Percentiles rank a stretch among this genome's conserved stretches.
phyloP scores from a whole-genome alignment of 257 asterid genomes.

The Catharanthus roseus region DNA sequence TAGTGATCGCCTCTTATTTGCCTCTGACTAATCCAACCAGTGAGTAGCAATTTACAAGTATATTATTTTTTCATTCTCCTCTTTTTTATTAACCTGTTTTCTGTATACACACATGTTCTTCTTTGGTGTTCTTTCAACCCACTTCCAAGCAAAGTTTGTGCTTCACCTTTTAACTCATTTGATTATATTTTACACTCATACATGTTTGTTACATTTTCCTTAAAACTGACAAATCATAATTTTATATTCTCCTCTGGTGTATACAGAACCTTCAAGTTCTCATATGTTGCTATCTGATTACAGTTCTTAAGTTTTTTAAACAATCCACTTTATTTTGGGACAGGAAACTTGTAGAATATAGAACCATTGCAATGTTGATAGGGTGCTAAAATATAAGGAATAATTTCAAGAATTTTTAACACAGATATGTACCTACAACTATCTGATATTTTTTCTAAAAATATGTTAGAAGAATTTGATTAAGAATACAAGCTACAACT shows the following conservation, averaged over 20 bases:
- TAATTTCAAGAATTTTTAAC: not conserved
- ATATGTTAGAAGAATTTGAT: not conserved
- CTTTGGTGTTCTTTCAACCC: too few species aligned
- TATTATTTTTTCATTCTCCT: too few species aligned
- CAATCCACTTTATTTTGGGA: not conserved
- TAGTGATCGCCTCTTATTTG: too few species aligned
- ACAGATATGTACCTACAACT: not conserved
- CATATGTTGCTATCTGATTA: not conserved
- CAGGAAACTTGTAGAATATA: not conserved
- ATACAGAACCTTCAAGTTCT: not conserved
- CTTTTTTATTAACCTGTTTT: too few species aligned
- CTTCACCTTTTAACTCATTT: slow-evolving; percentile 32
- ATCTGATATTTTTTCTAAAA: too few species aligned
- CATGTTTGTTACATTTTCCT: not conserved
- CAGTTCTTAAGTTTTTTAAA: not conserved
- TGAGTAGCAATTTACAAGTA: too few species aligned
- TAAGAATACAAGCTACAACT: not conserved
- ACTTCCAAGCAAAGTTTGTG: slow-evolving; percentile 72
- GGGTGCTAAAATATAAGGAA: not conserved
- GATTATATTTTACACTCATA: slow-evolving; percentile 5
- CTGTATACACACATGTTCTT: too few species aligned
- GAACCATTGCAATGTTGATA: not conserved
- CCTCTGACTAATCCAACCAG: too few species aligned
- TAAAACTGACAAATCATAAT: not conserved
- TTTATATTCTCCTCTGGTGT: not conserved